phyloP scores from a whole-genome alignment of 2,329 filamentous ascomycete species.

The Zymoseptoria tritici region DNA sequence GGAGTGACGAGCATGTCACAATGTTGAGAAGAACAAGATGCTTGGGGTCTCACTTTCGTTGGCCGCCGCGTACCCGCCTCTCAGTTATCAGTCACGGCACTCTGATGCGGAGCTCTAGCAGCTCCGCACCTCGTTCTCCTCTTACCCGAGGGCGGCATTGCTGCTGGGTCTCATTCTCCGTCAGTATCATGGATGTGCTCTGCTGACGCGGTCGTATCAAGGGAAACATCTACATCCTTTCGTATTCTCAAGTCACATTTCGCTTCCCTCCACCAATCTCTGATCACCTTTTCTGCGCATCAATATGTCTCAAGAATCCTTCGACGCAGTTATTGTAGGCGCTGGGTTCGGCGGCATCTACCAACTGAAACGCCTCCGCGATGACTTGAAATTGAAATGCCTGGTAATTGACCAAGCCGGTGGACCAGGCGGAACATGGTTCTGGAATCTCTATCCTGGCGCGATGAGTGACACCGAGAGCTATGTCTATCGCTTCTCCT shows the following conservation, averaged over 20 bases:
- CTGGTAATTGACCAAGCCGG: slow-evolving; percentile 37
- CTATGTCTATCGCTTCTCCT: slow-evolving; percentile 28
- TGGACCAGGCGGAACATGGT: slow-evolving; percentile 38
- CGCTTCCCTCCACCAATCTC: neutral
- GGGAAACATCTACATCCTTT: neutral
- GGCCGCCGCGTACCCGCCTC: neutral
- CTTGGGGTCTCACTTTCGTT: neutral
- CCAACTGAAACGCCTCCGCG: slow-evolving; percentile 11
- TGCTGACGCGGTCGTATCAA: neutral
- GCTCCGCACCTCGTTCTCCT: neutral
- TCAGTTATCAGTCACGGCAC: neutral
- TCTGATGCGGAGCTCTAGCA: neutral
- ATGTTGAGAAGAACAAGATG: neutral
- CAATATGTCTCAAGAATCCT: slow-evolving; percentile 3
- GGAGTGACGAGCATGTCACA: too few relatives aligned
- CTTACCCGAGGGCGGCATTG: neutral
- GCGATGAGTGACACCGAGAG: slow-evolving; percentile 22
- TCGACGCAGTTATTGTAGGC: slow-evolving; percentile 23
- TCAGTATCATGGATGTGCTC: neutral
- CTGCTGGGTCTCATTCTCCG: neutral
- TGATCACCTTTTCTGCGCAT: neutral
- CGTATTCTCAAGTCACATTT: neutral
- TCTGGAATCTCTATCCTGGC: slow-evolving; percentile 37
- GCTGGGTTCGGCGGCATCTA: slow-evolving; percentile 26
- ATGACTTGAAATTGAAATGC: slow-evolving; percentile 17